These are phyloP conservation scores for Chlorella sp. DNA, from an alignment of 139 green algal genomes.

Conservation along the genomic window DNA sequence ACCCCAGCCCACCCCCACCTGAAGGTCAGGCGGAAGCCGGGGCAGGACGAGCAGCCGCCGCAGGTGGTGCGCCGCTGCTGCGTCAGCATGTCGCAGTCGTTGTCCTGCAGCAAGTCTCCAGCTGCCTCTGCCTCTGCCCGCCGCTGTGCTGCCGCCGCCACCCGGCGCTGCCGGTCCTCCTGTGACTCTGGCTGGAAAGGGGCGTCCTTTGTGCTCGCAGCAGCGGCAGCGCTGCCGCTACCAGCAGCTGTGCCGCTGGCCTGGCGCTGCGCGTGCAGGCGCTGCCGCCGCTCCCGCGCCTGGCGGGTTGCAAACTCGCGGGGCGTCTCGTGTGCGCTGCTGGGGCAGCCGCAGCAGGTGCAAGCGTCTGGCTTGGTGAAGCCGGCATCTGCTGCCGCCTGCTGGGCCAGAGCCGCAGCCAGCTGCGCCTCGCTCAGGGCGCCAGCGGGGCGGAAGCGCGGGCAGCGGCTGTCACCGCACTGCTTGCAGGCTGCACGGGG, in stretches of 20 bases:
- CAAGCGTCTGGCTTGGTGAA: background rate
- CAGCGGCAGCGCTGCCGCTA: background rate
- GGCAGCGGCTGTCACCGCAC: background rate
- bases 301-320: background rate
- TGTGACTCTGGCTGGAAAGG: background rate
- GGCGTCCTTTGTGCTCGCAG: background rate
- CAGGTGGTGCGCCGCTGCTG: slow-evolving; percentile 25
- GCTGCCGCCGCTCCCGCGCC: background rate
- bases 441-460: background rate
- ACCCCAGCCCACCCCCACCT: background rate
- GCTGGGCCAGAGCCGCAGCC: background rate
- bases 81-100: slow-evolving; percentile 25
- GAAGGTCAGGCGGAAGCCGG: slow-evolving; percentile 23
- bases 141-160: slow-evolving; percentile 1
- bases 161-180: slow-evolving; percentile 11
- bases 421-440: too few species aligned
- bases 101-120: slow-evolving; percentile 27
- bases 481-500: slow-evolving; percentile 23
- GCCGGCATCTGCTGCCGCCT: background rate
- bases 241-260: background rate
- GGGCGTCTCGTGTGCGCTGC: slow-evolving; percentile 10
- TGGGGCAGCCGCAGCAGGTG: slow-evolving; percentile 16
- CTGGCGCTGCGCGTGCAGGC: background rate
- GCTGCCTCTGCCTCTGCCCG: background rate
- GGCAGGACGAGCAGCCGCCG: slow-evolving; percentile 21